Percentiles rank a stretch among this genome's conserved stretches.
These are phyloP conservation scores for Phytophthora cactorum DNA, from an alignment of 352 stramenopile genomes.

Conservation along the genomic window DNA sequence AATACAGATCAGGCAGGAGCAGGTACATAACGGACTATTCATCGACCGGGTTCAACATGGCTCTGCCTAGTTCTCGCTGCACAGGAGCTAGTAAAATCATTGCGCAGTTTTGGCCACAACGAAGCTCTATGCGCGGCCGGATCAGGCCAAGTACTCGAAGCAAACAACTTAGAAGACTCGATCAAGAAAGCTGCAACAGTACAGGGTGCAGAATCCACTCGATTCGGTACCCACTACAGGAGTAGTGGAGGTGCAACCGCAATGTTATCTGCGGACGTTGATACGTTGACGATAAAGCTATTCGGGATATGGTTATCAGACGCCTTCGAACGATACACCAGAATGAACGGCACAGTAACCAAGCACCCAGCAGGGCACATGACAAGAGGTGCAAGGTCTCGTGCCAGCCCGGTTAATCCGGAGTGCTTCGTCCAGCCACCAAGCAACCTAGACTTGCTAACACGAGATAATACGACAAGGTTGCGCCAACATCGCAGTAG, in stretches of 20 bases:
- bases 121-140: not conserved
- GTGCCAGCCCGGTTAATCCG: not conserved
- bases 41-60: not conserved
- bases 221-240: not conserved
- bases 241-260: not conserved
- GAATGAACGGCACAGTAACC: not conserved
- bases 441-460: not conserved
- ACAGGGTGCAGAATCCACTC: not conserved
- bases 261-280: not conserved
- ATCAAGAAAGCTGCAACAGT: not conserved
- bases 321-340: not conserved
- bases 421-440: not conserved
- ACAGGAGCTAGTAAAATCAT: not conserved
- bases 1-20: not conserved
- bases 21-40: not conserved
- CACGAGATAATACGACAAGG: not conserved
- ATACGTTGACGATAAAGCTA: not conserved
- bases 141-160: not conserved
- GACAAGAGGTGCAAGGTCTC: not conserved
- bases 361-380: not conserved
- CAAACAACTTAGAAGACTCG: not conserved
- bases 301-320: not conserved
- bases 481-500: not conserved
- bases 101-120: not conserved
- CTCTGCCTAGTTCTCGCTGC: not conserved